Percentiles rank a stretch among this genome's conserved stretches.
Evolutionary conservation across 2,329 filamentous ascomycete species (phyloP).

Genomic region (Fusarium tuaranense): DNA sequence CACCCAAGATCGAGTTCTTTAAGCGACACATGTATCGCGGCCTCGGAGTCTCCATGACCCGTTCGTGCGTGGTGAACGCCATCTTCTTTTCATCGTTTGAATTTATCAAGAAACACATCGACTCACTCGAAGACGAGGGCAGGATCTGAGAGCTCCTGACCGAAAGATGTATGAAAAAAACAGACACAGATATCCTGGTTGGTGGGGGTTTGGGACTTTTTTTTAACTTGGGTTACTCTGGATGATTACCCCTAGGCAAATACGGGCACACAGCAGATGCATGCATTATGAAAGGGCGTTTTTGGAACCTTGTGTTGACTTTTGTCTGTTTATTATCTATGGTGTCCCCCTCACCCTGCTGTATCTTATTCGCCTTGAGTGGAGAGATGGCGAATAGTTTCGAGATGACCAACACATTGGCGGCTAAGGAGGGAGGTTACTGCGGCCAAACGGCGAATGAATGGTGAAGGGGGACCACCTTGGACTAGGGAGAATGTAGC

Average conservation of each 20-base stretch:
- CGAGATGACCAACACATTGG: not conserved
- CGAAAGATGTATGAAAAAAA: not conserved
- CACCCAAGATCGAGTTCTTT: conserved; percentile 83
- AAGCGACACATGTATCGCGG: conserved; percentile 84
- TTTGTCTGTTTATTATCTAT: conserved; percentile 19
- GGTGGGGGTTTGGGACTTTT: conserved; percentile 6
- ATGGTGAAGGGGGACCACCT: not conserved
- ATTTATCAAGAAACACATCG: conserved; percentile 79
- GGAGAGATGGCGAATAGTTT: conserved; percentile 82
- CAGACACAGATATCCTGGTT: conserved; percentile 11
- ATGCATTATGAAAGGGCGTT: conserved; percentile 45
- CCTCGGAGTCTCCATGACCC: conserved; percentile 83
- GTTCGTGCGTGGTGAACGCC: conserved; percentile 85
- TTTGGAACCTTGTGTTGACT: conserved; percentile 19
- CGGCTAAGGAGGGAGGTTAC: conserved; percentile 21
- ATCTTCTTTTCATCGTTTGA: conserved; percentile 93
- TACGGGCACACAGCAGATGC: conserved; percentile 23
- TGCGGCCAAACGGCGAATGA: conserved; percentile 39
- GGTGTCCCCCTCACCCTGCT: not conserved
- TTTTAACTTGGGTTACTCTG: conserved; percentile 19
- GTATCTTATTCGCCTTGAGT: conserved; percentile 61
- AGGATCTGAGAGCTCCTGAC: conserved; percentile 11
- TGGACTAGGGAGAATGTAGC: not conserved
- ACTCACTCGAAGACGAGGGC: conserved; percentile 61
- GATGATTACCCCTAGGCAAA: conserved; percentile 21